phyloP scores from a whole-genome alignment of 2,329 filamentous ascomycete genomes.

The Pestalotiopsis fici region DNA sequence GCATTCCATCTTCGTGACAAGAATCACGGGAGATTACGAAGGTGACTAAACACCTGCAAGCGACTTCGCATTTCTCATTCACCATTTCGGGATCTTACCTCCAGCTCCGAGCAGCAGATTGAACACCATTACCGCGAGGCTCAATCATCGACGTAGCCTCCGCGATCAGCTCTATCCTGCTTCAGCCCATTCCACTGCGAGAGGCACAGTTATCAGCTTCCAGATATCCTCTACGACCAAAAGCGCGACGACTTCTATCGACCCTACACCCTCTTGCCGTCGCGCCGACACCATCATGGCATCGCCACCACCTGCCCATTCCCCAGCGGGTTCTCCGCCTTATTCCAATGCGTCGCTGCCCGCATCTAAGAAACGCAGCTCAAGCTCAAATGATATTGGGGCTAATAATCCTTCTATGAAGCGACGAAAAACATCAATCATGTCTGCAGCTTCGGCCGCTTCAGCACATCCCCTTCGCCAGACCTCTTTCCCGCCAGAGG shows the following conservation, averaged over 20 bases:
- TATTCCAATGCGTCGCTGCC: slow-evolving; percentile 52
- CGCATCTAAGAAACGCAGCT: slow-evolving; percentile 64
- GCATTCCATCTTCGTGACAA: too few relatives aligned
- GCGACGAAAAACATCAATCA: slow-evolving; percentile 70
- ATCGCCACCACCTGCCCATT: slow-evolving; percentile 54
- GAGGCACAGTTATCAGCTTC: background rate
- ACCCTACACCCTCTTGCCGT: background rate
- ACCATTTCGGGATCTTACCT: too few relatives aligned
- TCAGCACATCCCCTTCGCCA: slow-evolving; percentile 73
- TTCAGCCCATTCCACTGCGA: too few relatives aligned
- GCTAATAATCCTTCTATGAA: slow-evolving; percentile 54
- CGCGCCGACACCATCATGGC: slow-evolving; percentile 41
- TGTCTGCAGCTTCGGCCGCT: slow-evolving; percentile 52
- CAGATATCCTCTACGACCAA: background rate
- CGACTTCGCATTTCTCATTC: too few relatives aligned
- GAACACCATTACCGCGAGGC: too few relatives aligned
- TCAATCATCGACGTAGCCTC: too few relatives aligned
- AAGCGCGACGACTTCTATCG: background rate
- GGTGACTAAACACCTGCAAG: too few relatives aligned
- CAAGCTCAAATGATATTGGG: slow-evolving; percentile 54
- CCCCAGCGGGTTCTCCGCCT: slow-evolving; percentile 57
- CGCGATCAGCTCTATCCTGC: too few relatives aligned
- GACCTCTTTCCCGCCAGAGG: slow-evolving; percentile 76
- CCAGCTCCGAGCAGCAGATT: too few relatives aligned
- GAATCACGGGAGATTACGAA: too few relatives aligned